Evolutionary conservation across 2,329 filamentous ascomycete genomes (phyloP).

Genomic region (Malbranchea cinnamomea): DNA sequence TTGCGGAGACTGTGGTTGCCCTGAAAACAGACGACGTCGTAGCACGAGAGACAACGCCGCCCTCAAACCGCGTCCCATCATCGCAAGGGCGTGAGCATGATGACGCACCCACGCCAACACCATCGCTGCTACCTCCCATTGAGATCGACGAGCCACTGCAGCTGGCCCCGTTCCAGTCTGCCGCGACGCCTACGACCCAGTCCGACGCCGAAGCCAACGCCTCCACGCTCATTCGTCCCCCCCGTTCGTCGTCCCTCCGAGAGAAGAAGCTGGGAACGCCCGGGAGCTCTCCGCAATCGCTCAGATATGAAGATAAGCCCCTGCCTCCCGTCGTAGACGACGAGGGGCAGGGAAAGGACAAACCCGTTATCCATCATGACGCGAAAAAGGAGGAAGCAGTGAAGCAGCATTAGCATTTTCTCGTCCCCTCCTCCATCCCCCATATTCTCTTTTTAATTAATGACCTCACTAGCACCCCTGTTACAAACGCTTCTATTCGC

Average conservation of each 20-base stretch:
- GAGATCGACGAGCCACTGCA: slow-evolving; percentile 9
- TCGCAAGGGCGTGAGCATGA: neutral
- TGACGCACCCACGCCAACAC: slow-evolving; percentile 3
- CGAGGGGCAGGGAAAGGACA: too few relatives aligned
- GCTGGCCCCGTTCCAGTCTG: slow-evolving; percentile 13
- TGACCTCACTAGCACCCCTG: too few relatives aligned
- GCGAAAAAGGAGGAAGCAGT: too few relatives aligned
- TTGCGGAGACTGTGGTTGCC: slow-evolving; percentile 6
- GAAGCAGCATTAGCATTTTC: too few relatives aligned
- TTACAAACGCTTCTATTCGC: too few relatives aligned
- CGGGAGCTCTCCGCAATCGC: too few relatives aligned
- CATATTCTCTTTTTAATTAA: too few relatives aligned
- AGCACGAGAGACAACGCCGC: neutral
- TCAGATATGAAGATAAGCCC: too few relatives aligned
- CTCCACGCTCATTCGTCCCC: slow-evolving; percentile 15
- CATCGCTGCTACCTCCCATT: slow-evolving; percentile 9
- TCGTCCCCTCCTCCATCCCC: too few relatives aligned
- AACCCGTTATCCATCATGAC: too few relatives aligned
- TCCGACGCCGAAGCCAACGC: slow-evolving; percentile 14
- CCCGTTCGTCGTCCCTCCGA: slow-evolving; percentile 25
- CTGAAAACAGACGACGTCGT: neutral
- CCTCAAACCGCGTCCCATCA: neutral
- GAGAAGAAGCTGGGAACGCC: slow-evolving; percentile 7
- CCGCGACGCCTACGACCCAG: slow-evolving; percentile 20
- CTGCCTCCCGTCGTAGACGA: too few relatives aligned